Conservation (phyloP, 2,329 filamentous ascomycete genomes). For the Mollisiaceae sp. region DNA sequence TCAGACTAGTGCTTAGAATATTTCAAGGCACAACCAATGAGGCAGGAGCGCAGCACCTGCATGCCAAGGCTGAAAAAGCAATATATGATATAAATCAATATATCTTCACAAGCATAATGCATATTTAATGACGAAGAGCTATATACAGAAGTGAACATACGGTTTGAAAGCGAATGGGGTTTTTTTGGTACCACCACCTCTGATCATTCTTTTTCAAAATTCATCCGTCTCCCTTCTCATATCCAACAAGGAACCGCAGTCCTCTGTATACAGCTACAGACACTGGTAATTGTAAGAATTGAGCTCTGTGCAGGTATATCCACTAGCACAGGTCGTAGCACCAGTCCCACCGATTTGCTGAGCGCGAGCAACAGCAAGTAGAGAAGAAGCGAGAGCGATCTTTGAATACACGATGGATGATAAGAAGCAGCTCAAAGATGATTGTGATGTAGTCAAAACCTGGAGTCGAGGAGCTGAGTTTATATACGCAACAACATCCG, state of each 20-base stretch:
- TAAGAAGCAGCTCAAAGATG: conserved; percentile 1
- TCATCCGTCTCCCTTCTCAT: not conserved
- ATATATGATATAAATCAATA: not conserved
- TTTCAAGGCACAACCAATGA: not conserved
- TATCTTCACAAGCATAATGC: not conserved
- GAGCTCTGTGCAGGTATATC: conserved; percentile 42
- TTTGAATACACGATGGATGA: conserved; percentile 29
- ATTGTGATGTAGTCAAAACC: not conserved
- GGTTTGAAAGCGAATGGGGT: not conserved
- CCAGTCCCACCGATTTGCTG: conserved; percentile 49
- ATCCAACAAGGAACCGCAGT: not conserved
- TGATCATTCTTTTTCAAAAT: not conserved
- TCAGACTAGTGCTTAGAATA: not conserved
- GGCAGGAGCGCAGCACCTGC: not conserved
- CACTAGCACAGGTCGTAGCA: conserved; percentile 41
- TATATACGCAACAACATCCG: conserved; percentile 15
- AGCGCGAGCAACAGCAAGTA: conserved; percentile 45
- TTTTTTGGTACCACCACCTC: conserved; percentile 3
- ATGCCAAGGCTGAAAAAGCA: no score
- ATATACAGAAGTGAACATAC: conserved; percentile 8
- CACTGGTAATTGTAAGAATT: conserved; percentile 48
- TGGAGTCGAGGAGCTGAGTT: conserved; percentile 2
- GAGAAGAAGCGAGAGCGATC: conserved; percentile 23
- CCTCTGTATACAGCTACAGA: conserved; percentile 33
- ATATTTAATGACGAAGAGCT: not conserved